Conservation (phyloP, 2,329 filamentous ascomycete species). For the Parascedosporium putredinis region DNA sequence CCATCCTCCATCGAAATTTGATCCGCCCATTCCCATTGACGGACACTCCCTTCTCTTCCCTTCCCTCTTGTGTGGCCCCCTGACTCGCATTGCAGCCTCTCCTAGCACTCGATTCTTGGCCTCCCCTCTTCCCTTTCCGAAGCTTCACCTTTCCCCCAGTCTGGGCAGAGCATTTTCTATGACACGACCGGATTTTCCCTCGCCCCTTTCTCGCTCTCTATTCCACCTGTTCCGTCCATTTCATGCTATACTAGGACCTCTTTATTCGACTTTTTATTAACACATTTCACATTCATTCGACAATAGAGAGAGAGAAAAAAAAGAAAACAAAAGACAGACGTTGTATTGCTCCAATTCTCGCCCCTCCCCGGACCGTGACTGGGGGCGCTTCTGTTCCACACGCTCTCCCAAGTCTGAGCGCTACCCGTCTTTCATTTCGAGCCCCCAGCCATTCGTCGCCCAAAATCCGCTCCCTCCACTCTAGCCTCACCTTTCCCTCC, state of each 20-base stretch:
- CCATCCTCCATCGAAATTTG: background rate
- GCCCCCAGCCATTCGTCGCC: background rate
- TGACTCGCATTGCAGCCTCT: constrained; percentile 6
- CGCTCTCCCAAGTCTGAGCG: background rate
- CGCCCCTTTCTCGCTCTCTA: background rate
- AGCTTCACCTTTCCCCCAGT: background rate
- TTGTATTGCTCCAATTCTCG: no score
- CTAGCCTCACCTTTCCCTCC: background rate
- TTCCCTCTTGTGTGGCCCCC: background rate
- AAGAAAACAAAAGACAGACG: no score
- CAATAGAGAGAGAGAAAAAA: background rate
- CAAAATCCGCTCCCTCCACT: background rate
- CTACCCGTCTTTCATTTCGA: background rate
- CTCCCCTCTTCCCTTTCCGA: background rate
- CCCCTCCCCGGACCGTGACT: background rate
- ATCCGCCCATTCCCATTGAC: no score
- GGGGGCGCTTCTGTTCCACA: background rate
- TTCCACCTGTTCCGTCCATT: no score
- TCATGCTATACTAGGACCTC: no score
- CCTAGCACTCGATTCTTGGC: background rate
- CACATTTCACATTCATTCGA: background rate
- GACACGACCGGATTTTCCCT: no score
- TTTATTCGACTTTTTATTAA: no score
- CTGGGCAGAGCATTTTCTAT: background rate
- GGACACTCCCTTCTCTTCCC: background rate